phyloP scores from a whole-genome alignment of 176 grass and related monocot genomes.

The Hyparrhenia diplandra region DNA sequence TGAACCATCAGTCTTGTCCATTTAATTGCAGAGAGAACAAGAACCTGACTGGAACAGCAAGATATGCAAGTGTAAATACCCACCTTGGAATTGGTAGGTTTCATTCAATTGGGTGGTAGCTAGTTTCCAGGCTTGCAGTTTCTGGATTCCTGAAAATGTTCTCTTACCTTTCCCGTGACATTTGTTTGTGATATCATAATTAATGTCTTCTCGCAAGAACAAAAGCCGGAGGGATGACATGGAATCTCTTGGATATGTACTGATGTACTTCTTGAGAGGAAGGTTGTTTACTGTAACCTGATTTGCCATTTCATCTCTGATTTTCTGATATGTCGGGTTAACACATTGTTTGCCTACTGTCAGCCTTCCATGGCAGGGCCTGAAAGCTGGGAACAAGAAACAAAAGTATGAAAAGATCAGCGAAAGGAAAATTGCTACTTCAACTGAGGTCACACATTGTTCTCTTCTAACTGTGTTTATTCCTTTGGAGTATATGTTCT shows the following conservation, averaged over 20 bases:
- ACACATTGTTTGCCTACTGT: neutral
- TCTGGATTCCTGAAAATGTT: neutral
- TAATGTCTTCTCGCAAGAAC: conserved; percentile 52
- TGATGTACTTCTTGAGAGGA: conserved; percentile 96
- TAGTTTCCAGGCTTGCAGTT: neutral
- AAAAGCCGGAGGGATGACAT: conserved; percentile 97
- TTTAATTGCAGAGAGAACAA: conserved; percentile 67
- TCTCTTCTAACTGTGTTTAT: neutral
- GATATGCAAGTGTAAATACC: conserved; percentile 93
- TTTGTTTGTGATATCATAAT: neutral
- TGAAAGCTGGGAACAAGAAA: conserved; percentile 96
- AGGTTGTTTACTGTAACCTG: conserved; percentile 46
- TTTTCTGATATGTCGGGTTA: neutral
- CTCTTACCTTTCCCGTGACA: neutral
- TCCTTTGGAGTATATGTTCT: neutral
- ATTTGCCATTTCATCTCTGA: neutral
- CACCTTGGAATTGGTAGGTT: conserved; percentile 83
- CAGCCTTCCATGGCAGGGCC: conserved; percentile 89
- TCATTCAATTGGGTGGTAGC: neutral
- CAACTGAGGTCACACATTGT: conserved; percentile 54
- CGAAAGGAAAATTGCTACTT: conserved; percentile 84
- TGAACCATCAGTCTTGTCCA: conserved; percentile 16
- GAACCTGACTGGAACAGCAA: conserved; percentile 81
- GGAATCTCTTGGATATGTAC: conserved; percentile 95
- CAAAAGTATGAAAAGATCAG: conserved; percentile 93